Conservation (phyloP, 2,329 filamentous ascomycete species). For the Bimuria novae-zelandiae region DNA sequence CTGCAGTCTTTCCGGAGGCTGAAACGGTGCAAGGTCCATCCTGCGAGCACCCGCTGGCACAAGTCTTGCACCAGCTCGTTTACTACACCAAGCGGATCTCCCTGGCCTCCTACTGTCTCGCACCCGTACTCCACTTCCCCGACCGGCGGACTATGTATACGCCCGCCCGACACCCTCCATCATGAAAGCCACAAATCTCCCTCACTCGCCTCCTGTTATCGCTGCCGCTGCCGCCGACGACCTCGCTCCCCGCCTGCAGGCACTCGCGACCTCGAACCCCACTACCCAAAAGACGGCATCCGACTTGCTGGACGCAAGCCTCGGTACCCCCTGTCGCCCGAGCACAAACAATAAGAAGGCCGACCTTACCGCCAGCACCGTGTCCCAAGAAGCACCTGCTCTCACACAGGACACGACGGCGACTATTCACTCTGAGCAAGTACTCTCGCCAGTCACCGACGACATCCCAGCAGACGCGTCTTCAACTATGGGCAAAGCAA, state of each 20-base stretch:
- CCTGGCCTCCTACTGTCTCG: conserved; percentile 16
- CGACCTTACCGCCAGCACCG: conserved; percentile 5
- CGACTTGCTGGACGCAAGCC: not conserved
- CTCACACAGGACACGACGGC: not conserved
- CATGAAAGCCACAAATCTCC: conserved; percentile 31
- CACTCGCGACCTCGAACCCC: conserved; percentile 23
- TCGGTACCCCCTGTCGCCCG: too few relatives aligned
- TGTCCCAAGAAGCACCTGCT: not conserved
- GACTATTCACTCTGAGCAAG: not conserved
- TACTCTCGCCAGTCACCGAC: not conserved
- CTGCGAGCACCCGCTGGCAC: conserved; percentile 30
- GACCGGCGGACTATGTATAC: conserved; percentile 34
- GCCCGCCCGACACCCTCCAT: conserved; percentile 21
- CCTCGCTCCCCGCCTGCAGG: conserved; percentile 30
- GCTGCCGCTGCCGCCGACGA: conserved; percentile 21
- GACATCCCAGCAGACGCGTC: not conserved
- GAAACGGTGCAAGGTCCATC: conserved; percentile 43
- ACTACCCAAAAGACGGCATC: conserved; percentile 8
- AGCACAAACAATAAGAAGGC: too few relatives aligned
- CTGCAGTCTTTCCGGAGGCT: conserved; percentile 31
- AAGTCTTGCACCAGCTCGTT: conserved; percentile 24
- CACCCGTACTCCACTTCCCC: conserved; percentile 7
- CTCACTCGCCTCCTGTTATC: conserved; percentile 16
- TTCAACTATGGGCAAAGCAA: conserved; percentile 28
- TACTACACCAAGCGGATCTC: conserved; percentile 24